Evolutionary conservation across 768 basidiomycete species (phyloP).

Genomic region (Xerocomellus dryophilus): DNA sequence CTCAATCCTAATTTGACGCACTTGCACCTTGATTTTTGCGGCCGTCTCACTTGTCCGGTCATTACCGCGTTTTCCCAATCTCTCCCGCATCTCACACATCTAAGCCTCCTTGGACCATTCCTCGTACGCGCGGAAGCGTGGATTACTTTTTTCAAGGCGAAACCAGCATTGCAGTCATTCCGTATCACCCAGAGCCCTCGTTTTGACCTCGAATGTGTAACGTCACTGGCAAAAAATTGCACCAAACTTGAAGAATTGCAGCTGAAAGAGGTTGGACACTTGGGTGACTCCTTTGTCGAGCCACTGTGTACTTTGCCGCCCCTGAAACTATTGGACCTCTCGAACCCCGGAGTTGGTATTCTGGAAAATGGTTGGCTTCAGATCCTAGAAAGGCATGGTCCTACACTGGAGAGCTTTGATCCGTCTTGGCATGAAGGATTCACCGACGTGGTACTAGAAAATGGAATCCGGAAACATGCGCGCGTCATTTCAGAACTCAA

Average conservation of each 20-base stretch:
- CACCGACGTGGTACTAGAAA: slow-evolving; percentile 54
- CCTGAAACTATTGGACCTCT: slow-evolving; percentile 66
- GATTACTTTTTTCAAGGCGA: slow-evolving; percentile 67
- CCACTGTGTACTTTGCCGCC: slow-evolving; percentile 39
- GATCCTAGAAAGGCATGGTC: slow-evolving; percentile 55
- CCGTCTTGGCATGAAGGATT: slow-evolving; percentile 69
- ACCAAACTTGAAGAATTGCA: slow-evolving; percentile 65
- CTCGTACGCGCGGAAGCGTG: slow-evolving; percentile 73
- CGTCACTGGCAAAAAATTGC: slow-evolving; percentile 50
- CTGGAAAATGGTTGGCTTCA: slow-evolving; percentile 53
- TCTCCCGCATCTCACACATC: slow-evolving; percentile 61
- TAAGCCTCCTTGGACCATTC: slow-evolving; percentile 88
- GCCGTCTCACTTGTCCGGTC: slow-evolving; percentile 66
- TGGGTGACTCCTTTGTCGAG: slow-evolving; percentile 63
- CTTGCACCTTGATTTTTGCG: slow-evolving; percentile 83
- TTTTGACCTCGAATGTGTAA: slow-evolving; percentile 70
- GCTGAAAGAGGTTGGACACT: slow-evolving; percentile 71
- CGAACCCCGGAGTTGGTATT: slow-evolving; percentile 54
- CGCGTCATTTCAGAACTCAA: slow-evolving; percentile 48
- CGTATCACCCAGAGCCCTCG: slow-evolving; percentile 83
- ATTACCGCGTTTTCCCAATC: slow-evolving; percentile 56
- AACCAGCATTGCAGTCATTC: slow-evolving; percentile 65
- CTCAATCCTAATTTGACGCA: slow-evolving; percentile 83
- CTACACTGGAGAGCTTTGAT: slow-evolving; percentile 55
- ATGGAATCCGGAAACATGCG: slow-evolving; percentile 55